Conservation (phyloP, 768 basidiomycete species). For the Hypholoma fasciculare region DNA sequence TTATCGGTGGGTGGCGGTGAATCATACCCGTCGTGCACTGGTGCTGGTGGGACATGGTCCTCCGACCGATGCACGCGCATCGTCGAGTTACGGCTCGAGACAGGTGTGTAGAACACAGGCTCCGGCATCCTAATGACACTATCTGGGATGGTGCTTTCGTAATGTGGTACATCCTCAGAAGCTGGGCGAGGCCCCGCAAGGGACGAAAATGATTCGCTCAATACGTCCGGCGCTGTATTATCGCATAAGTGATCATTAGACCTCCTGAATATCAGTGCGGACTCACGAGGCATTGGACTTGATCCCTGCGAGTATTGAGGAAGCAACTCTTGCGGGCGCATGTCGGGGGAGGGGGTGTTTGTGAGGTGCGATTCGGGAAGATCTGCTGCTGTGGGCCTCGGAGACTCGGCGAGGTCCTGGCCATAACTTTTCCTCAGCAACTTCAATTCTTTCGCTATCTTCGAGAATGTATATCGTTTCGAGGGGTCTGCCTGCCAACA, state of each 20-base stretch:
- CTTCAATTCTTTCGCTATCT: slow-evolving; percentile 49
- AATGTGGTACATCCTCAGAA: slow-evolving; percentile 14
- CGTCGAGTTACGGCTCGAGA: slow-evolving; percentile 22
- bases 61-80: slow-evolving; percentile 12
- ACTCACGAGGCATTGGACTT: slow-evolving; percentile 17
- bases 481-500: slow-evolving; percentile 62
- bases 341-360: slow-evolving; percentile 30
- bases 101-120: slow-evolving; percentile 36
- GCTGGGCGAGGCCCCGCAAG: not conserved
- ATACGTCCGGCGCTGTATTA: slow-evolving; percentile 13
- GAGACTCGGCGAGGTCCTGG: slow-evolving; percentile 25
- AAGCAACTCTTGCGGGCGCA: slow-evolving; percentile 26
- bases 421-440: slow-evolving; percentile 42
- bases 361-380: slow-evolving; percentile 13
- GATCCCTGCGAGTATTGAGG: slow-evolving; percentile 17
- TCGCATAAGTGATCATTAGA: not conserved
- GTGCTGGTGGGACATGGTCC: slow-evolving; percentile 4
- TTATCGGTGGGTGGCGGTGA: slow-evolving; percentile 44
- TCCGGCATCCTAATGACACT: slow-evolving; percentile 34
- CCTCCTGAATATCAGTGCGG: not conserved
- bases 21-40: slow-evolving; percentile 33
- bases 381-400: slow-evolving; percentile 16
- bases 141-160: slow-evolving; percentile 35
- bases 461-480: slow-evolving; percentile 52
- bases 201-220: slow-evolving; percentile 4